These are phyloP conservation scores for Cercospora janseana DNA, from an alignment of 2,329 filamentous ascomycete genomes.

Conservation along the genomic window DNA sequence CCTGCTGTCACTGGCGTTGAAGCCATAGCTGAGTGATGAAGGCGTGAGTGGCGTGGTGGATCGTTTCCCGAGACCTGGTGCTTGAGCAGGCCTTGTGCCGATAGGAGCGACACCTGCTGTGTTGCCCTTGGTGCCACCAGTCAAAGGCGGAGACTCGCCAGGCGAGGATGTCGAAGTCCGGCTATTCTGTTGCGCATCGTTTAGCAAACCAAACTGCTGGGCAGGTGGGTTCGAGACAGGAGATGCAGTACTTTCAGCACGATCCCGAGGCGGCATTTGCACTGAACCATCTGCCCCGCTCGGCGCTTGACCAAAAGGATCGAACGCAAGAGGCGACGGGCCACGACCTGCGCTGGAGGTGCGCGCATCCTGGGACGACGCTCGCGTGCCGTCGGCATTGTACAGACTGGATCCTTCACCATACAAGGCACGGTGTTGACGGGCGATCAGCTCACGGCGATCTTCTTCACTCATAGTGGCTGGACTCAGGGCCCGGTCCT, in stretches of 20 bases:
- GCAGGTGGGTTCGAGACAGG: constrained; percentile 65
- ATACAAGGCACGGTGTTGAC: constrained; percentile 92
- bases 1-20: constrained; percentile 54
- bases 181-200: constrained; percentile 60
- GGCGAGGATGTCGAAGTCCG: constrained; percentile 86
- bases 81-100: constrained; percentile 75
- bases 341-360: constrained; percentile 66
- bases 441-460: constrained; percentile 90
- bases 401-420: constrained; percentile 69
- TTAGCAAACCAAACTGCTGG: constrained; percentile 45
- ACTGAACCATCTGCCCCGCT: constrained; percentile 53
- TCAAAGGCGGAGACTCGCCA: constrained; percentile 70
- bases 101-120: constrained; percentile 79
- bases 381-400: constrained; percentile 68
- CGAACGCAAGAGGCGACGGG: constrained; percentile 76
- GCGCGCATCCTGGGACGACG: constrained; percentile 64
- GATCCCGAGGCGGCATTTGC: constrained; percentile 52
- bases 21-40: constrained; percentile 79
- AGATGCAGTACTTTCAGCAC: constrained; percentile 71
- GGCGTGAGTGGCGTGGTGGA: constrained; percentile 79
- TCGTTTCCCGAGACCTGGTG: constrained; percentile 67
- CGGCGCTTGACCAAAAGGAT: constrained; percentile 60
- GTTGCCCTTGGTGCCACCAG: constrained; percentile 59
- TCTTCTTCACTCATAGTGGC: constrained; percentile 91
- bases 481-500: constrained; percentile 78